Percentiles rank a stretch among this genome's conserved stretches.
phyloP scores from a whole-genome alignment of 768 basidiomycete species.

The Termitomyces sp. region DNA sequence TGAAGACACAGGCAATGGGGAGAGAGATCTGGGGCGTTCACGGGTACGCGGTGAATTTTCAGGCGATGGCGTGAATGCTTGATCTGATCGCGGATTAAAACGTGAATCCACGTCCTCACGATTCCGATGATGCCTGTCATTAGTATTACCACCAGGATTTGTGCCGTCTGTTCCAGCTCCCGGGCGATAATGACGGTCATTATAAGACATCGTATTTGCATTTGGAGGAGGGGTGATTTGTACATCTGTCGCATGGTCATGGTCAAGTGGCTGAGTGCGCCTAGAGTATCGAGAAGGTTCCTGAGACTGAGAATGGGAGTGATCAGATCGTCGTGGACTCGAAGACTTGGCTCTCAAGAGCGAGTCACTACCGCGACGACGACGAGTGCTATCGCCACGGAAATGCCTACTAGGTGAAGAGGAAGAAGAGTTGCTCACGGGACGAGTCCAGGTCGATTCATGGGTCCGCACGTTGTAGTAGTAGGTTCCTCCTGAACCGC shows the following conservation, averaged over 20 bases:
- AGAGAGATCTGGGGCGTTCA: slow-evolving; percentile 24
- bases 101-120: slow-evolving; percentile 12
- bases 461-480: slow-evolving; percentile 55
- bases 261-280: slow-evolving; percentile 11
- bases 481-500: slow-evolving; percentile 40
- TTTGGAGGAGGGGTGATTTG: slow-evolving; percentile 12
- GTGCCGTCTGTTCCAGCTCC: slow-evolving; percentile 19
- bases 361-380: slow-evolving; percentile 20
- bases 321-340: slow-evolving; percentile 25
- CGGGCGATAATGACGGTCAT: slow-evolving; percentile 66
- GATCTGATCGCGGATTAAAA: slow-evolving; percentile 14
- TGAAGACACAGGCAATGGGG: slow-evolving; percentile 16
- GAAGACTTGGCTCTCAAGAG: slow-evolving; percentile 19
- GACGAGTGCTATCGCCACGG: slow-evolving; percentile 19
- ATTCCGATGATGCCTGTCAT: slow-evolving; percentile 19
- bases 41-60: slow-evolving; percentile 24
- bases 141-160: slow-evolving; percentile 13
- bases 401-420: slow-evolving; percentile 17
- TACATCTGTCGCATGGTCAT: slow-evolving; percentile 11
- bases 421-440: slow-evolving; percentile 28
- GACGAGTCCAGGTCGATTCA: slow-evolving; percentile 54
- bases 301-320: slow-evolving; percentile 23
- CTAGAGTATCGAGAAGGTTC: slow-evolving; percentile 16
- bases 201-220: slow-evolving; percentile 36
- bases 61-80: slow-evolving; percentile 18